These are phyloP conservation scores for Corynespora cassiicola DNA, from an alignment of 2,329 filamentous ascomycete genomes.

Conservation along the genomic window DNA sequence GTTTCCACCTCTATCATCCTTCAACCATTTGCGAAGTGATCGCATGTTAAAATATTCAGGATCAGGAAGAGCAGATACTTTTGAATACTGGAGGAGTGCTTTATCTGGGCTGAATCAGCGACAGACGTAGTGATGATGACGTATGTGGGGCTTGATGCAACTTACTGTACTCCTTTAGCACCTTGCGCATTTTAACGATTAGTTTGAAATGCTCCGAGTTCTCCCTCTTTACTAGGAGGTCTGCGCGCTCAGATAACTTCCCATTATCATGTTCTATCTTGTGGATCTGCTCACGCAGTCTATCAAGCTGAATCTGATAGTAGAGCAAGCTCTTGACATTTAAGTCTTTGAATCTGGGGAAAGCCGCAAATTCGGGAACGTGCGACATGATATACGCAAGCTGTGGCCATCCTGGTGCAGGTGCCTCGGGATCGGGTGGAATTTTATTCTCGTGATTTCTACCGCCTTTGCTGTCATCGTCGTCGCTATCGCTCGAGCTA, in stretches of 20 bases:
- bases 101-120: conserved; percentile 5
- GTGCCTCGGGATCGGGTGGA: conserved; percentile 3
- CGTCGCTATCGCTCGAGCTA: neutral
- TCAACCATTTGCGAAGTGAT: conserved; percentile 12
- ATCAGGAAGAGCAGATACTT: conserved; percentile 14
- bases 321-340: conserved; percentile 9
- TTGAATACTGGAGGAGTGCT: conserved; percentile 12
- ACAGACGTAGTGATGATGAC: neutral
- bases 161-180: conserved; percentile 2
- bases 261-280: neutral
- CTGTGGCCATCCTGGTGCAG: conserved; percentile 7
- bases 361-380: conserved; percentile 4
- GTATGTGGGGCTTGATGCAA: neutral
- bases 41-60: conserved; percentile 17
- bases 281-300: neutral
- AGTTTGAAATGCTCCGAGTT: neutral
- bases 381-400: neutral
- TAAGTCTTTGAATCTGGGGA: conserved; percentile 2
- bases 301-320: conserved; percentile 1
- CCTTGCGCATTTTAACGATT: neutral
- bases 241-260: neutral
- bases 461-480: neutral
- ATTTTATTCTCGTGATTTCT: neutral
- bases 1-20: conserved; percentile 1
- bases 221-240: neutral